Evolutionary conservation across 805 yeast genomes (phyloP), one percentile per base, ranked within the genome.

Genomic region (Wickerhamomyces ciferrii): DNA sequence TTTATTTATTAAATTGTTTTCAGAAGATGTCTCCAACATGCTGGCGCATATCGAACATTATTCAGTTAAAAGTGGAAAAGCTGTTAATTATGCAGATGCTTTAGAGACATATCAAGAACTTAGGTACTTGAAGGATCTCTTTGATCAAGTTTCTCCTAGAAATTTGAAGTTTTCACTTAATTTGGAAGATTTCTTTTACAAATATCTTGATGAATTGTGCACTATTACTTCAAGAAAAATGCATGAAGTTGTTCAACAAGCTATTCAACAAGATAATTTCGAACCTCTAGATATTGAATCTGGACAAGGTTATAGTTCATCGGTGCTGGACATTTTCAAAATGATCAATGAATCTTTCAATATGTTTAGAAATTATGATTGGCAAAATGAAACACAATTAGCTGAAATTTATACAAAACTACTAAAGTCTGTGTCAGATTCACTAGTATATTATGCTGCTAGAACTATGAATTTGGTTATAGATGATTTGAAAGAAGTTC

Each of bases 271-370:
- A 11, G 97, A 90, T 59, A 56, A 58, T 1, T 81, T 83, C 60
- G 66, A 70, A 43, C 79, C 83, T 0, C 56, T 81, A 17, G 78
- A 79, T 50, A 61, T 66, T 1, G 67, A 61, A 1, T 68, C 71
- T 39, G 67, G 63, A 2, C 67, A 68, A 6, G 56, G 56, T 1
- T 71, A 72, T 55, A 81, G 88, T 49, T 68, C 79, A 2, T 85
- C 92, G 0, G 86, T 84, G 1, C 59, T 76, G 20, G 94, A 87
- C 59, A 73, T 85, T 14, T 84, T 85, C 61, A 72, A 79, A 10
- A 70, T 86, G 60, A 72, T 86, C 32, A 75, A 75, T 48, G 81
- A 81, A 44, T 74, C 79, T 13, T 59, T 87, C 19, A 65, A 69
- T 5, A 70, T 87, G n/a, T 67, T 91, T 40, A 71, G 71, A 15